These are phyloP conservation scores for Annona squamosa DNA, from an alignment of 164 flowering plant genomes.

Conservation along the genomic window DNA sequence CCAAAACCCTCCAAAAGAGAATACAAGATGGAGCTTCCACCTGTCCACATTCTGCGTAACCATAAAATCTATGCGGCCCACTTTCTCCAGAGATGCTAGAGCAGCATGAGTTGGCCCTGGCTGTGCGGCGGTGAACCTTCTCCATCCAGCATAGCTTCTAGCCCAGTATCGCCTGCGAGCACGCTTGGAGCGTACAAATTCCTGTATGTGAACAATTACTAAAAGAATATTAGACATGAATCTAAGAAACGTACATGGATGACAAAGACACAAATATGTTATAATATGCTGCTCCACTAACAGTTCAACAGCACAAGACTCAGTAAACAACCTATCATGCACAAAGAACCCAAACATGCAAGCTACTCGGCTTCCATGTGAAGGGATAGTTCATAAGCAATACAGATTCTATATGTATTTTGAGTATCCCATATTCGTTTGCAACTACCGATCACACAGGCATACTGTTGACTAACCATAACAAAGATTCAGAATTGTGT, in stretches of 20 bases:
- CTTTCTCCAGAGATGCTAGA: constrained; percentile 79
- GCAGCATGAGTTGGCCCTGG: constrained; percentile 79
- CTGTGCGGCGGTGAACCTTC: constrained; percentile 63
- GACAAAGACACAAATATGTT: not conserved
- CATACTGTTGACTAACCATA: too few relatives aligned
- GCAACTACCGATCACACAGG: too few relatives aligned
- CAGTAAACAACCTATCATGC: not conserved
- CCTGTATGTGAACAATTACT: constrained; percentile 25
- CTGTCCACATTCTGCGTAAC: constrained; percentile 97
- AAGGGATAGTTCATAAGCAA: too few relatives aligned
- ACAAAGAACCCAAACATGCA: not conserved
- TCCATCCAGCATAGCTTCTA: constrained; percentile 99
- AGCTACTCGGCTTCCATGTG: too few relatives aligned
- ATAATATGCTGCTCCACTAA: not conserved
- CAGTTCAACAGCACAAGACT: not conserved
- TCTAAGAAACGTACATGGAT: not conserved
- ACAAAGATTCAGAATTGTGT: too few relatives aligned
- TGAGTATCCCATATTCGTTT: too few relatives aligned
- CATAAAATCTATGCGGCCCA: constrained; percentile 62
- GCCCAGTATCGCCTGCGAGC: constrained; percentile 98
- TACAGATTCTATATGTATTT: too few relatives aligned
- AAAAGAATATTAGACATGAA: not conserved
- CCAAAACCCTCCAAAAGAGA: constrained; percentile 5
- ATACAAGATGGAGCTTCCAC: constrained; percentile 20
- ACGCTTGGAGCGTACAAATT: constrained; percentile 70